phyloP scores from a whole-genome alignment of 106 monocot species.

The Dendrobium nobile region DNA sequence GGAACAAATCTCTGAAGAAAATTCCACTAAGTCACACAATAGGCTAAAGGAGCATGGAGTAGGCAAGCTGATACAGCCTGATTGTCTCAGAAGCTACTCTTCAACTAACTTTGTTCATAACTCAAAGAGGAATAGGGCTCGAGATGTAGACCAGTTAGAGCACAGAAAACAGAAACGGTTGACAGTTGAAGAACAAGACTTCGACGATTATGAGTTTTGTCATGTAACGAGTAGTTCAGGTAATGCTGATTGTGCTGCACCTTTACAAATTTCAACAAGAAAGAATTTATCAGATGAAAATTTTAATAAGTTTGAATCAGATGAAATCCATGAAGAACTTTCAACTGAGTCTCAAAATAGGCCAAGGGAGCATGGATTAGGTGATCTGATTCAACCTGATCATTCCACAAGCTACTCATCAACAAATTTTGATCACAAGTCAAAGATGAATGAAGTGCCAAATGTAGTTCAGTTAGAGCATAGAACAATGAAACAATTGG shows the following conservation, averaged over 20 bases:
- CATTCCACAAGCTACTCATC: conserved; percentile 31
- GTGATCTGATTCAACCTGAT: conserved; percentile 20
- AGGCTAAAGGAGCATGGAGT: neutral
- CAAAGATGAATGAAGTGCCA: neutral
- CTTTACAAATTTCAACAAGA: neutral
- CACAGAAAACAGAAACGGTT: neutral
- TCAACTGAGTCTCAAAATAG: neutral
- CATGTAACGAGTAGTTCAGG: neutral
- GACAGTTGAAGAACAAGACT: conserved; percentile 10
- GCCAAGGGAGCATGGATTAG: neutral
- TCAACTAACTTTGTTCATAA: conserved; percentile 24
- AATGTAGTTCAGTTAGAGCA: conserved; percentile 1
- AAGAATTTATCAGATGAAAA: neutral
- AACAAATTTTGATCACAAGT: conserved; percentile 21
- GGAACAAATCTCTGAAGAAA: conserved; percentile 6
- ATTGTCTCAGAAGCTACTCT: conserved; percentile 35
- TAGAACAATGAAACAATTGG: neutral
- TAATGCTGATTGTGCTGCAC: neutral
- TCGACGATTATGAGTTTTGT: neutral
- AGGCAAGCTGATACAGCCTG: conserved; percentile 14
- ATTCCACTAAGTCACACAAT: neutral
- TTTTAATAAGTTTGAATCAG: too few relatives aligned
- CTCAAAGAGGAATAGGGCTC: neutral
- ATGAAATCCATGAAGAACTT: conserved; percentile 3
- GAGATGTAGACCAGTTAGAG: conserved; percentile 2